These are phyloP conservation scores for Nemania sp. DNA, from an alignment of 2,329 filamentous ascomycete species.

Conservation along the genomic window DNA sequence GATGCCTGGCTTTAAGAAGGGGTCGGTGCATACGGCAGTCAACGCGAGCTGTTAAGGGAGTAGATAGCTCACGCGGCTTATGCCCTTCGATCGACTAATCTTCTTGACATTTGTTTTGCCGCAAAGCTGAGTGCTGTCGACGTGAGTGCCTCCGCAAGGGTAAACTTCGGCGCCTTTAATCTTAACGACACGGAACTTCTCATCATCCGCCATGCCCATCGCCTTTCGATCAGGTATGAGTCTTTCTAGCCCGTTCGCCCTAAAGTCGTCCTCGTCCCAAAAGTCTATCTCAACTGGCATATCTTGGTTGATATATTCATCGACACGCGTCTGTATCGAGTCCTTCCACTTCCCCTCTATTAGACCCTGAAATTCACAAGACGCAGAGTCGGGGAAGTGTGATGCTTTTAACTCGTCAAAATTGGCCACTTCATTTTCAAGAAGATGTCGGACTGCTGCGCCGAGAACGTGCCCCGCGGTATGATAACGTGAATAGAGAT, in stretches of 20 bases:
- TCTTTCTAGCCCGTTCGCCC: conserved; percentile 63
- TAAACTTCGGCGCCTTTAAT: conserved; percentile 77
- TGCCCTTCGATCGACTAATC: conserved; percentile 73
- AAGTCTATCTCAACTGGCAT: conserved; percentile 74
- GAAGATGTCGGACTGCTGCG: conserved; percentile 70
- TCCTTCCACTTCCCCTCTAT: conserved; percentile 74
- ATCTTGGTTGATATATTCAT: conserved; percentile 67
- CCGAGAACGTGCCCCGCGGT: conserved; percentile 81
- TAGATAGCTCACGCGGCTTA: conserved; percentile 67
- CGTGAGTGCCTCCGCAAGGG: conserved; percentile 82
- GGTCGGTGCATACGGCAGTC: neutral
- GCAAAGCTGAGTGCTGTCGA: conserved; percentile 68
- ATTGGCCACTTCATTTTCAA: conserved; percentile 62
- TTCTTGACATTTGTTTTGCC: conserved; percentile 74
- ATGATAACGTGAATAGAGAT: conserved; percentile 75
- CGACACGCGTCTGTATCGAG: conserved; percentile 69
- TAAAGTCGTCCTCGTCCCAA: conserved; percentile 74
- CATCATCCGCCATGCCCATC: conserved; percentile 56
- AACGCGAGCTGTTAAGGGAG: conserved; percentile 41
- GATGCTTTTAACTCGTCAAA: conserved; percentile 78
- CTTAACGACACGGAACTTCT: conserved; percentile 74
- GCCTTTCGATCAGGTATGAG: conserved; percentile 63
- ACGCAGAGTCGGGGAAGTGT: conserved; percentile 75
- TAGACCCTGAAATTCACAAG: conserved; percentile 74
- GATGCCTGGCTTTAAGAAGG: neutral